Evolutionary conservation across 2,329 filamentous ascomycete genomes (phyloP), one percentile per base, ranked within the genome.

Genomic region (Neophaeococcomyces aloes): DNA sequence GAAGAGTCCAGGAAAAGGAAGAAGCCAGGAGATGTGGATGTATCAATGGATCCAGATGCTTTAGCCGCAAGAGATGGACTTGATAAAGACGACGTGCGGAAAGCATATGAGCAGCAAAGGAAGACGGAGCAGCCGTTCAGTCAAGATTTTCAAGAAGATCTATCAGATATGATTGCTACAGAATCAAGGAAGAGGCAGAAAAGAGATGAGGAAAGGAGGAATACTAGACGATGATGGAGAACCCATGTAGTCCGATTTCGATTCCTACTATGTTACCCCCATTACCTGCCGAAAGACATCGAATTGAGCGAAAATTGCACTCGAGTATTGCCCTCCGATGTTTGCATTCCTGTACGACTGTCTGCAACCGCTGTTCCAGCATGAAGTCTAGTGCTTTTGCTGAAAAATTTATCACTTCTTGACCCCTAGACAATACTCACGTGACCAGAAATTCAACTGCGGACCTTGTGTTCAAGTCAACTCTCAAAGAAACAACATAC

Each of bases 1-100:
- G 83, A 87, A 46, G 78, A 87, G 44, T 72, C 62, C 42, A 70
- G 85, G 57, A 91, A 93, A 68, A 77, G 86, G 57, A 98, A 96
- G 78, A 94, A 95, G 74, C 88, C 84, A 3, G 91, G 89, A 31
- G 91, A 98, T 61, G 76, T 98, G 18, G 91, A 98, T 54, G 83
- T 96, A 21, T 86, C 87, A 18, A 78, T 98, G 50, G 87, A 96
- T 56, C 78, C 86, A 4, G 89, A 96, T 59, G 75, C 82, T 29
- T 64, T 98, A 48, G 78, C 78, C 51, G 72, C 76, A 31, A 75
- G 81, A 48, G 86, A 86, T 54, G 83, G 81, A 34, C 73, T 96
- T 57, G 83, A 76, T 64, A 94, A 89, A 62, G 88, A 94, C 19
- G 84, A 88, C 55, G 63, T 98, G 56, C 76, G 75, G 61, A 79